Evolutionary conservation across 352 stramenopile genomes (phyloP).

Genomic region (Globisporangium emineosum): DNA sequence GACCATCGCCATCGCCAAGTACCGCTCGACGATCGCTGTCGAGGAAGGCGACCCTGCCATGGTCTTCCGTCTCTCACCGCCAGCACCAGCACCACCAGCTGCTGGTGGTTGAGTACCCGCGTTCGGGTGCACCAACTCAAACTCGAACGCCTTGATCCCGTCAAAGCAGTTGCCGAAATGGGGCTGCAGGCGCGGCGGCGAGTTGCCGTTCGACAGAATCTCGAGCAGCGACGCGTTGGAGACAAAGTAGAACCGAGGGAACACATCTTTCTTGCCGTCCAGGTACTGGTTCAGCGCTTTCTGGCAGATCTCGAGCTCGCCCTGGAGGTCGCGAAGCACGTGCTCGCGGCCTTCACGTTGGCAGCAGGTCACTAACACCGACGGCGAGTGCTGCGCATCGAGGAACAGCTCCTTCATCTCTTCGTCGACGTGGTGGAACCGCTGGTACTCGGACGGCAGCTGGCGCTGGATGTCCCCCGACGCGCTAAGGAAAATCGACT

Average conservation of each 20-base stretch:
- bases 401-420: conserved; percentile 81
- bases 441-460: conserved; percentile 88
- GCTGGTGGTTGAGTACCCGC: neutral
- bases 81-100: no score
- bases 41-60: conserved; percentile 15
- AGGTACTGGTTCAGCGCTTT: conserved; percentile 96
- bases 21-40: conserved; percentile 32
- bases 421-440: conserved; percentile 85
- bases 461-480: conserved; percentile 91
- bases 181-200: conserved; percentile 78
- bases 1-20: conserved; percentile 89
- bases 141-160: conserved; percentile 82
- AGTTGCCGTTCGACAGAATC: conserved; percentile 94
- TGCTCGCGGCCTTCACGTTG: conserved; percentile 75
- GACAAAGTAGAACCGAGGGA: conserved; percentile 97
- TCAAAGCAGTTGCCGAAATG: conserved; percentile 92
- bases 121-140: conserved; percentile 36
- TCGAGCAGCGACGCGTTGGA: conserved; percentile 93
- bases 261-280: conserved; percentile 96
- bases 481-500: conserved; percentile 93
- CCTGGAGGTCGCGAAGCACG: conserved; percentile 77
- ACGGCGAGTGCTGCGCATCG: conserved; percentile 59
- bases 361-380: conserved; percentile 72
- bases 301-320: conserved; percentile 93
- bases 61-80: neutral